Evolutionary conservation across 2,329 filamentous ascomycete species (phyloP).

Genomic region (Trichoderma koningiopsis): DNA sequence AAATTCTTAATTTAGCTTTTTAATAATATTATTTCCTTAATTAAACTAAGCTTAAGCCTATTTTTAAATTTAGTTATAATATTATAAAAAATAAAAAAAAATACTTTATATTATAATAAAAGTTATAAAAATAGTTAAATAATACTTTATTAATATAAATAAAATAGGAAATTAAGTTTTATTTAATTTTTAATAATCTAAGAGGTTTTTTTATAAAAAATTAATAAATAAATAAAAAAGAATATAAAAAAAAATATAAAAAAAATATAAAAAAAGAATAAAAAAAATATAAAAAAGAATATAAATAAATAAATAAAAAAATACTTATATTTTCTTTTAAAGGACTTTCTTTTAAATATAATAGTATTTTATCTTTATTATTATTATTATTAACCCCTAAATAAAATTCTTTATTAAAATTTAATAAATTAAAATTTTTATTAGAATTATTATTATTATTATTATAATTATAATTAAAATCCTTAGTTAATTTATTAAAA

Average conservation of each 20-base stretch:
- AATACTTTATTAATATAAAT: background rate
- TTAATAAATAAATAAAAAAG: too few species aligned
- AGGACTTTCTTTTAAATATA: background rate
- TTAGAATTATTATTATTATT: background rate
- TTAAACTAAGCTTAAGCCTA: background rate
- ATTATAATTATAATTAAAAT: background rate
- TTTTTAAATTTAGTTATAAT: background rate
- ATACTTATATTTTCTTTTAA: background rate
- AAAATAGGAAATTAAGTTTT: background rate
- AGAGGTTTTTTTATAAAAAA: too few species aligned
- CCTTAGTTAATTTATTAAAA: background rate
- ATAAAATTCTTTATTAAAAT: background rate
- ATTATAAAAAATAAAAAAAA: background rate
- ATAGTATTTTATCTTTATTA: background rate
- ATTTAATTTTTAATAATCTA: background rate
- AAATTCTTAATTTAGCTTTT: background rate
- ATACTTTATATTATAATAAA: background rate
- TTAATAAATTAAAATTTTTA: background rate
- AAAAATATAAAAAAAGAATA: too few species aligned
- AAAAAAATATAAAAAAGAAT: too few species aligned
- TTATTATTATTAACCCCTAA: background rate
- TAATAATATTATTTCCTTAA: background rate
- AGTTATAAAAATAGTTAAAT: background rate
- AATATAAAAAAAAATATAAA: too few species aligned
- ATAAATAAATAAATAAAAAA: background rate